Percentiles rank a stretch among this genome's conserved stretches.
Conservation (phyloP, 208 protist species). For the Crithidia fasciculata region DNA sequence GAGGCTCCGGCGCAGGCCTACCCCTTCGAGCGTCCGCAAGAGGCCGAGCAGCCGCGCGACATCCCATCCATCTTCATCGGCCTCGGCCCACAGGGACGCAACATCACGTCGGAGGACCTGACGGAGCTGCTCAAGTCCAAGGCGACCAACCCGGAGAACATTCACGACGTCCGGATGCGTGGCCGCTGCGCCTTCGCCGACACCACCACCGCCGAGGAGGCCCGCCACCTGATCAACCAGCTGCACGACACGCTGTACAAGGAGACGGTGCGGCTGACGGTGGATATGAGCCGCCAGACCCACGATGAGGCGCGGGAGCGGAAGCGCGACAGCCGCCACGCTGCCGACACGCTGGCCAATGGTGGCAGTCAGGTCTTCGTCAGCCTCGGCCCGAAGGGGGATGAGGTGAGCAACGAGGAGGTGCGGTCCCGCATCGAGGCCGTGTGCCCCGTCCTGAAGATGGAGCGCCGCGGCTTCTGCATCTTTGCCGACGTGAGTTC, state of each 20-base stretch:
- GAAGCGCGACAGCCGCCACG: neutral
- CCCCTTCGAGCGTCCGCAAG: neutral
- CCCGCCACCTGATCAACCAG: conserved; percentile 49
- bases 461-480: conserved; percentile 66
- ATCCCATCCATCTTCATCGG: conserved; percentile 70
- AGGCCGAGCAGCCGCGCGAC: neutral
- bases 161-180: conserved; percentile 58
- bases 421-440: conserved; percentile 45
- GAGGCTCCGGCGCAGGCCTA: neutral
- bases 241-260: conserved; percentile 48
- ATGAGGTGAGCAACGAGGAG: conserved; percentile 35
- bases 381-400: conserved; percentile 58
- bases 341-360: neutral
- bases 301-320: conserved; percentile 32
- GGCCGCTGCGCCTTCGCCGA: conserved; percentile 81
- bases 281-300: conserved; percentile 60
- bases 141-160: conserved; percentile 18
- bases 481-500: conserved; percentile 59
- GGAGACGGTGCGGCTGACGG: conserved; percentile 53
- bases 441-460: conserved; percentile 42
- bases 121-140: conserved; percentile 34
- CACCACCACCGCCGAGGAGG: conserved; percentile 47
- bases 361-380: conserved; percentile 50
- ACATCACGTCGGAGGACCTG: conserved; percentile 35
- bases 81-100: conserved; percentile 53